phyloP scores from a whole-genome alignment of 169 alveolate genomes.

The Plasmodium coatneyi region DNA sequence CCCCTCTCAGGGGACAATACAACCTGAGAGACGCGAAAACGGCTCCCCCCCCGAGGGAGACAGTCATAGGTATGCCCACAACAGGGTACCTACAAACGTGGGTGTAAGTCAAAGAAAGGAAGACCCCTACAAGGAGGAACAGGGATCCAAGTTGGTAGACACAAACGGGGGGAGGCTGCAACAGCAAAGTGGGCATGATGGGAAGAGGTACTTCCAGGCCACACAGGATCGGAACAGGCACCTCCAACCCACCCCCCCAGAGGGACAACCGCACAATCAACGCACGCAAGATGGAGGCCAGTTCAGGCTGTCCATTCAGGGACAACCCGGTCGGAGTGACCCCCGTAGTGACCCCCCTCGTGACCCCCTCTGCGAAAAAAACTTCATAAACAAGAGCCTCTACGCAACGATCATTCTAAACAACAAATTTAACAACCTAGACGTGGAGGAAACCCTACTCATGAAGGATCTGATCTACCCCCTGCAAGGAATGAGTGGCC shows the following conservation, averaged over 20 bases:
- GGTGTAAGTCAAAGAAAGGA: background rate
- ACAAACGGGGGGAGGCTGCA: background rate
- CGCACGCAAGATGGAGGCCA: background rate
- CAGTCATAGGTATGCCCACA: background rate
- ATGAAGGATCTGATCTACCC: constrained; percentile 60
- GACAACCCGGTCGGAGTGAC: background rate
- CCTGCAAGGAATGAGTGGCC: constrained; percentile 62
- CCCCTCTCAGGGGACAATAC: background rate
- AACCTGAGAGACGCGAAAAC: background rate
- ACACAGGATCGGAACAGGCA: background rate
- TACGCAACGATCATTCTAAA: constrained; percentile 52
- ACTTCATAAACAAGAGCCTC: constrained; percentile 58
- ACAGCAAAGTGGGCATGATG: no score
- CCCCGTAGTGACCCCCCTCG: background rate
- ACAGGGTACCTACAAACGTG: background rate
- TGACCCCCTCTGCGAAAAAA: constrained; percentile 4
- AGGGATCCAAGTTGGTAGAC: background rate
- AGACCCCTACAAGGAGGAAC: background rate
- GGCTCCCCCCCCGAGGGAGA: background rate
- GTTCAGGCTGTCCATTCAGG: background rate
- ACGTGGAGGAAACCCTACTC: constrained; percentile 36
- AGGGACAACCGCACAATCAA: background rate
- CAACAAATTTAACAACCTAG: constrained; percentile 34
- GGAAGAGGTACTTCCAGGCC: background rate
- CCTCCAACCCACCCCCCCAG: background rate